Evolutionary conservation across 1,139 yeast species (phyloP), one percentile per base, ranked within the genome.

Genomic region (Eremothecium cymbalariae): DNA sequence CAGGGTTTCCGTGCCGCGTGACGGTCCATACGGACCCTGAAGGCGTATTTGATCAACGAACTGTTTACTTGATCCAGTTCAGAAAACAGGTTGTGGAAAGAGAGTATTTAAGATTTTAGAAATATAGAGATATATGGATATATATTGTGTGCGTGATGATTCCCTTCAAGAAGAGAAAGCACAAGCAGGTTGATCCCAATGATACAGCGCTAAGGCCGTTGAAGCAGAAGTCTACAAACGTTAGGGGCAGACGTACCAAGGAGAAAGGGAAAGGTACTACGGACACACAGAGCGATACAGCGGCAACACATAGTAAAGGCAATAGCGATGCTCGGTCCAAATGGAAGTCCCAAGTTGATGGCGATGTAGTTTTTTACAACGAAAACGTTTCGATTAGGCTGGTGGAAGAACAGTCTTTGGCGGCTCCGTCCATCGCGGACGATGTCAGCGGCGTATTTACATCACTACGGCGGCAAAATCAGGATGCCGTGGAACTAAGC

Each of bases 11-110:
- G 36, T 94, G 95, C 18, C 40, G 37, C 12, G 98, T 90, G 4
- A 75, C 88, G 5, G 96, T 98, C 0, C 98, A 93, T 54, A 69
- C 82, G 1, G 88, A 80, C 26, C 81, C 88, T 1, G 63, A 71
- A 4, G 83, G 72, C 3, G 74, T 67, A 3, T 60, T 53, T 28
- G 88, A 94, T 0, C 62, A 71, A 38, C 65, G 94, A 47, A 84
- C 96, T 0, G 94, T 90, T 0, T 90, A 82, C 53, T 66, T 90
- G 47, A 74, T 90, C 34, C 80, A 83, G 50, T 84, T 90, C 46
- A 77, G 77, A 39, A 69, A 68, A 17, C 69, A 65, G 51, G 74
- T 78, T 6, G 59, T 74, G 9, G 67, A 68, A 34, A 63, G 86
- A 46, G 88, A 79, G 38, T 40, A 40, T 5, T 37, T 55, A 23